These are phyloP conservation scores for Akanthomyces lecanii DNA, from an alignment of 2,329 filamentous ascomycete species.

Conservation along the genomic window DNA sequence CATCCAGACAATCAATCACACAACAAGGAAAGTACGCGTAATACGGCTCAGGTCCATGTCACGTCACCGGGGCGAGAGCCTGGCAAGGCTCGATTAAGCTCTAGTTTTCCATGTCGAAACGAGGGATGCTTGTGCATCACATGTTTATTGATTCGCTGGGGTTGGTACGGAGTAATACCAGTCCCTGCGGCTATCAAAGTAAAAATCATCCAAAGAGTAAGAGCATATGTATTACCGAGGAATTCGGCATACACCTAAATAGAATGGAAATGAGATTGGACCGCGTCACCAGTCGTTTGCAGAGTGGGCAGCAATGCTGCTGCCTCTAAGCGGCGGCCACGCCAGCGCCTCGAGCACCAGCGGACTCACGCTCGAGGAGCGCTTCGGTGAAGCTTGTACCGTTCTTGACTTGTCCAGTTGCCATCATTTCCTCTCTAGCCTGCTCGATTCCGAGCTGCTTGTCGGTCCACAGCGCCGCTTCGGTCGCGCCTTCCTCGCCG, in stretches of 20 bases:
- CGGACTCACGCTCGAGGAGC: slow-evolving; percentile 53
- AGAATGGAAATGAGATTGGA: slow-evolving; percentile 7
- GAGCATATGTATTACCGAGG: background rate
- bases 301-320: background rate
- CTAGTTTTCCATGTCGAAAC: background rate
- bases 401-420: slow-evolving; percentile 33
- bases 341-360: slow-evolving; percentile 28
- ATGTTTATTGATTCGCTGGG: slow-evolving; percentile 3
- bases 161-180: background rate
- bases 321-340: slow-evolving; percentile 23
- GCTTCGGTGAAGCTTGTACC: slow-evolving; percentile 49
- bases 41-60: background rate
- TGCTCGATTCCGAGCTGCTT: slow-evolving; percentile 76
- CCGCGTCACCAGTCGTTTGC: background rate
- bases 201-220: background rate
- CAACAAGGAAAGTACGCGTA: background rate
- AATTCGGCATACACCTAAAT: background rate
- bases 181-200: slow-evolving; percentile 1
- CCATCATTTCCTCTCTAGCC: slow-evolving; percentile 57
- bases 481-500: slow-evolving; percentile 61
- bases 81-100: background rate
- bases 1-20: background rate
- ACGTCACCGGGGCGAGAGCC: background rate
- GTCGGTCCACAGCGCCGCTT: slow-evolving; percentile 85
- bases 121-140: background rate